Conservation (phyloP, 2,329 filamentous ascomycete genomes). For the Escovopsis weberi region DNA sequence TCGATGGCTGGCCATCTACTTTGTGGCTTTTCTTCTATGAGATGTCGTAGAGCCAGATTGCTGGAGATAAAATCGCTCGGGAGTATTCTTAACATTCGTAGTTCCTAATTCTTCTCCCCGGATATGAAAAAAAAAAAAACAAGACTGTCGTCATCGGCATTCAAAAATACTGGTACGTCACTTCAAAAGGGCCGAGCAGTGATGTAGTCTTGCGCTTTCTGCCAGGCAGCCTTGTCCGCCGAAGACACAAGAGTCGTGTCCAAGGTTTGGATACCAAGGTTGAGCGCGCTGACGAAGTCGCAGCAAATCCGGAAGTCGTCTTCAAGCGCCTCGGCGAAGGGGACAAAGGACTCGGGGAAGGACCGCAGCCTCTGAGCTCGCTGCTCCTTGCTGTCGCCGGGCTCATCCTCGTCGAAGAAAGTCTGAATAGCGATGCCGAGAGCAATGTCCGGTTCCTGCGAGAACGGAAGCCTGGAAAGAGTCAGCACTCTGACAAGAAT, state of each 20-base stretch:
- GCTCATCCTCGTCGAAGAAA: slow-evolving; percentile 58
- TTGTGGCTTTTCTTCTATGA: slow-evolving; percentile 1
- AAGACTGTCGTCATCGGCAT: too few species aligned
- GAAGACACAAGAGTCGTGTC: slow-evolving; percentile 31
- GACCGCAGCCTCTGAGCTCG: slow-evolving; percentile 29
- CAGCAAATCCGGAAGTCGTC: slow-evolving; percentile 45
- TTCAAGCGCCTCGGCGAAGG: slow-evolving; percentile 41
- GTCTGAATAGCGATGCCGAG: slow-evolving; percentile 70
- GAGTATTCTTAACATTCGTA: slow-evolving; percentile 4
- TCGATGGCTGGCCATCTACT: slow-evolving; percentile 3
- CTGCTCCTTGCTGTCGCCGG: slow-evolving; percentile 35
- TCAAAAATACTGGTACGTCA: neutral
- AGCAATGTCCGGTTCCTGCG: slow-evolving; percentile 55
- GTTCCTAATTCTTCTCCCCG: neutral
- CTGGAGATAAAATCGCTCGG: slow-evolving; percentile 5
- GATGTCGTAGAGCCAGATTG: slow-evolving; percentile 2
- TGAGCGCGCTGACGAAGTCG: slow-evolving; percentile 43
- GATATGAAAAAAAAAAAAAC: too few species aligned
- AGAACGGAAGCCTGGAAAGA: slow-evolving; percentile 45
- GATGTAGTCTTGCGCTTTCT: slow-evolving; percentile 40
- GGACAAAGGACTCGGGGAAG: slow-evolving; percentile 41
- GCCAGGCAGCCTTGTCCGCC: slow-evolving; percentile 37
- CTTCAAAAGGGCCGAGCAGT: slow-evolving; percentile 25
- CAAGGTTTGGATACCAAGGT: slow-evolving; percentile 41
- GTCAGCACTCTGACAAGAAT: neutral